Conservation (phyloP, 2,329 filamentous ascomycete species). For the Epichloe amarillans region DNA sequence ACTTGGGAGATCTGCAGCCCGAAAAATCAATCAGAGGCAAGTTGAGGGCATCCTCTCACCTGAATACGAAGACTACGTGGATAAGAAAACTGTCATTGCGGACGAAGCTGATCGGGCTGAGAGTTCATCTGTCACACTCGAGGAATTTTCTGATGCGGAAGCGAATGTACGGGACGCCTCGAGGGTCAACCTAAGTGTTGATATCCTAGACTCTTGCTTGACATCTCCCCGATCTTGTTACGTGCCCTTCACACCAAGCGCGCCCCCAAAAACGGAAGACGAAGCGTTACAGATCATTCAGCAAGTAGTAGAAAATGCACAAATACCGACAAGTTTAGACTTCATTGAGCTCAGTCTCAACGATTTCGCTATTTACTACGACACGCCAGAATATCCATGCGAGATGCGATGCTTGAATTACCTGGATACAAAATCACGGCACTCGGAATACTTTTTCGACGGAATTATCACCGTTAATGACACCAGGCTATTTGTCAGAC, state of each 20-base stretch:
- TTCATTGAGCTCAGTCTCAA: conserved; percentile 39
- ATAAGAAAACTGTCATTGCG: too few relatives aligned
- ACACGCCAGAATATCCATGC: conserved; percentile 19
- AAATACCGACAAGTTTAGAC: conserved; percentile 3
- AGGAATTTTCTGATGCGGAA: not conserved
- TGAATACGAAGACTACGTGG: too few relatives aligned
- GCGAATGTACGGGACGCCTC: not conserved
- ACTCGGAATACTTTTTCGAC: conserved; percentile 40
- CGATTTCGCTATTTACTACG: conserved; percentile 44
- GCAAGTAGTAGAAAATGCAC: not conserved
- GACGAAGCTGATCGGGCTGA: not conserved
- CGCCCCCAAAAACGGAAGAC: not conserved
- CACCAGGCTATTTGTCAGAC: conserved; percentile 35
- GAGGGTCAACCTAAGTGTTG: not conserved
- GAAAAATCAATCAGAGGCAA: too few relatives aligned
- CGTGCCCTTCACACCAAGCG: not conserved
- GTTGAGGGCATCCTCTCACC: too few relatives aligned
- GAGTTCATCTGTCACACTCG: not conserved
- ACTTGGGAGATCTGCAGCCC: too few relatives aligned
- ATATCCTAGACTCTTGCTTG: not conserved
- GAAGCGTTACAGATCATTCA: conserved; percentile 5
- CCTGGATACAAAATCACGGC: conserved; percentile 25
- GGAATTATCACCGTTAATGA: conserved; percentile 39
- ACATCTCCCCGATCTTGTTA: not conserved
- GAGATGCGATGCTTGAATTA: conserved; percentile 45